These are phyloP conservation scores for Apophysomyces trapeziformis DNA, from an alignment of 371 early-diverging fungal species.

Conservation along the genomic window DNA sequence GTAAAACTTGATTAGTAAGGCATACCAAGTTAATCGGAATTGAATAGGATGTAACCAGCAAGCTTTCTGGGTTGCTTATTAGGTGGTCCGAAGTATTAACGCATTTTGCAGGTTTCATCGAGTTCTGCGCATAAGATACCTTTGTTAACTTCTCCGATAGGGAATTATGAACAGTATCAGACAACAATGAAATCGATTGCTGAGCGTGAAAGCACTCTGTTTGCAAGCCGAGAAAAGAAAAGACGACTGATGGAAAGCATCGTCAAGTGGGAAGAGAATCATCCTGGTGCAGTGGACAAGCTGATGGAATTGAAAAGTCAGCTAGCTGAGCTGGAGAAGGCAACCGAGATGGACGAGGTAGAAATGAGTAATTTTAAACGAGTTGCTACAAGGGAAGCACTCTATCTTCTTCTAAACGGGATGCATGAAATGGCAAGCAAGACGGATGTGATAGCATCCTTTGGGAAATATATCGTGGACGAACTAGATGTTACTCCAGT, in stretches of 20 bases:
- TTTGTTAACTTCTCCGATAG: conserved; percentile 7
- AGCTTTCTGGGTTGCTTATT: conserved; percentile 18
- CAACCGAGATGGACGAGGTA: conserved; percentile 30
- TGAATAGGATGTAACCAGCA: not conserved
- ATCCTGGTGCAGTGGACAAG: conserved; percentile 34
- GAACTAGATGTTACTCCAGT: conserved; percentile 42
- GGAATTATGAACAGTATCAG: conserved; percentile 40
- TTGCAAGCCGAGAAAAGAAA: conserved; percentile 35
- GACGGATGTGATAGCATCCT: conserved; percentile 44
- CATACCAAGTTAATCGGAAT: not conserved
- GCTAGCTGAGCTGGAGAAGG: conserved; percentile 28
- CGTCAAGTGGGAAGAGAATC: conserved; percentile 27
- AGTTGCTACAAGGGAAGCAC: conserved; percentile 41
- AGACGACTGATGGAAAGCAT: conserved; percentile 36
- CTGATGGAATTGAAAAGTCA: conserved; percentile 37
- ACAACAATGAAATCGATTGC: conserved; percentile 42
- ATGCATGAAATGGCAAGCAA: conserved; percentile 50
- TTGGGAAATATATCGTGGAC: conserved; percentile 51
- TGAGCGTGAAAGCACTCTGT: conserved; percentile 32
- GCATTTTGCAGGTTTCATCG: conserved; percentile 34
- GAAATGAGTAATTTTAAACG: conserved; percentile 48
- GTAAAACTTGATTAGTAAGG: not conserved
- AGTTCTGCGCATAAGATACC: not conserved
- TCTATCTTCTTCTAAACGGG: conserved; percentile 45
- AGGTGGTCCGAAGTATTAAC: conserved; percentile 36